phyloP scores from a whole-genome alignment of 1,284 basidiomycete species.

The Leccinum variabile region DNA sequence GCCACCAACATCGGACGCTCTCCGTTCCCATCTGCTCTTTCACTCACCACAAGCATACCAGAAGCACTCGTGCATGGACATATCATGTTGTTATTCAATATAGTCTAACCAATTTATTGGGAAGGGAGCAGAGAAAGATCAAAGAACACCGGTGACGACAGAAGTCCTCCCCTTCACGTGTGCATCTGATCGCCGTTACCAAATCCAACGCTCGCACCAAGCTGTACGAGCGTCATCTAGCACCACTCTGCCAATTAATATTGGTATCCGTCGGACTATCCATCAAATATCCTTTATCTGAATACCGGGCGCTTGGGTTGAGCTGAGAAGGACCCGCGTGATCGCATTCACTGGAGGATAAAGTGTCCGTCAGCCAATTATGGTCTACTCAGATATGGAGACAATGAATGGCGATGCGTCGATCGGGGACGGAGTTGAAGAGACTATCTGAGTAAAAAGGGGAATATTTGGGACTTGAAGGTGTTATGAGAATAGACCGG shows the following conservation, averaged over 20 bases:
- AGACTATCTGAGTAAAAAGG: not conserved
- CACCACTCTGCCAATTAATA: not conserved
- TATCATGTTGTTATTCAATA: conserved; percentile 5
- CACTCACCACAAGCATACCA: not conserved
- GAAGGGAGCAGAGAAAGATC: not conserved
- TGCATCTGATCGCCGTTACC: conserved; percentile 27
- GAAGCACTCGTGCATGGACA: conserved; percentile 1
- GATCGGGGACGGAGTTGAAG: conserved; percentile 13
- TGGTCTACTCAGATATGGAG: conserved; percentile 4
- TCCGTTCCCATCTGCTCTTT: not conserved
- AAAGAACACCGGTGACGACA: conserved; percentile 7
- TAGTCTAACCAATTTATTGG: conserved; percentile 1
- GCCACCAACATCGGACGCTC: not conserved
- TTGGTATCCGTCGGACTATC: not conserved
- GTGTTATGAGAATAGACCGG: not conserved
- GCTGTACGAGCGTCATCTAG: conserved; percentile 23
- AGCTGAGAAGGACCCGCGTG: conserved; percentile 77
- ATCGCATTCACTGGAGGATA: conserved; percentile 60
- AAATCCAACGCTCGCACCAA: conserved; percentile 23
- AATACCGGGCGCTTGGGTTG: conserved; percentile 85
- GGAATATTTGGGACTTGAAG: conserved; percentile 5
- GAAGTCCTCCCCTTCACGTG: conserved; percentile 5
- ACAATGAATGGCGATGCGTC: conserved; percentile 12
- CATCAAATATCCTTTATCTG: conserved; percentile 47
- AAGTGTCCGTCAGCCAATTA: conserved; percentile 18